phyloP scores from a whole-genome alignment of 192 early-diverging fungal genomes.

The Backusella australiensis region DNA sequence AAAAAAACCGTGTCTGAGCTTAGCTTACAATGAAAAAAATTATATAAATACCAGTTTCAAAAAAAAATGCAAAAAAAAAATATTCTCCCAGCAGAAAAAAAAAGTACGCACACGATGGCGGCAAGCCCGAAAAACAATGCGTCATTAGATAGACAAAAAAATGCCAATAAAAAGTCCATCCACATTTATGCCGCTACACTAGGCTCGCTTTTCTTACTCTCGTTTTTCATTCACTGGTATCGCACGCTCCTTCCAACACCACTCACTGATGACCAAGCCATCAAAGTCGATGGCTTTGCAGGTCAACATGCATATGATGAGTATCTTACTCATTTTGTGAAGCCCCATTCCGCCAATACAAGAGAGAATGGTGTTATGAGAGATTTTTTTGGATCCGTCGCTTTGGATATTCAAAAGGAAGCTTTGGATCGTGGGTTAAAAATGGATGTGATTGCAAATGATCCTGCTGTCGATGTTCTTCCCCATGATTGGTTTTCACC shows the following conservation, averaged over 20 bases:
- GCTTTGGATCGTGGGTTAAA: conserved; percentile 12
- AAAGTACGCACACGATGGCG: neutral
- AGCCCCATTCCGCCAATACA: conserved; percentile 32
- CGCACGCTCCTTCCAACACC: conserved; percentile 14
- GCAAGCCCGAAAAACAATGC: neutral
- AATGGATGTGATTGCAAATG: conserved; percentile 24
- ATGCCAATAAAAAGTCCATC: neutral
- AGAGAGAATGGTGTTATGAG: conserved; percentile 22
- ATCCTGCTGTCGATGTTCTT: conserved; percentile 7
- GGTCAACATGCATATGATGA: conserved; percentile 37
- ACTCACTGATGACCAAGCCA: conserved; percentile 22
- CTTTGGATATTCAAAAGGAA: neutral
- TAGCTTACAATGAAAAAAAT: neutral
- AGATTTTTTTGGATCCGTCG: conserved; percentile 13
- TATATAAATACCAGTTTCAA: neutral
- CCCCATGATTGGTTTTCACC: neutral
- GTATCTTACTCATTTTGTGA: conserved; percentile 26
- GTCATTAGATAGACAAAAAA: neutral
- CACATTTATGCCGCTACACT: neutral
- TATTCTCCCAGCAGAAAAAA: neutral
- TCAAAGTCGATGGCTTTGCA: conserved; percentile 18
- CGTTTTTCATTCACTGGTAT: conserved; percentile 8
- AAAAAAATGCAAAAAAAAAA: too few relatives aligned
- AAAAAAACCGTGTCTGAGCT: conserved; percentile 6
- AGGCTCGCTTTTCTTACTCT: conserved; percentile 2